These are phyloP conservation scores for Phytophthora citrophthora DNA, from an alignment of 352 stramenopile species.

Conservation along the genomic window DNA sequence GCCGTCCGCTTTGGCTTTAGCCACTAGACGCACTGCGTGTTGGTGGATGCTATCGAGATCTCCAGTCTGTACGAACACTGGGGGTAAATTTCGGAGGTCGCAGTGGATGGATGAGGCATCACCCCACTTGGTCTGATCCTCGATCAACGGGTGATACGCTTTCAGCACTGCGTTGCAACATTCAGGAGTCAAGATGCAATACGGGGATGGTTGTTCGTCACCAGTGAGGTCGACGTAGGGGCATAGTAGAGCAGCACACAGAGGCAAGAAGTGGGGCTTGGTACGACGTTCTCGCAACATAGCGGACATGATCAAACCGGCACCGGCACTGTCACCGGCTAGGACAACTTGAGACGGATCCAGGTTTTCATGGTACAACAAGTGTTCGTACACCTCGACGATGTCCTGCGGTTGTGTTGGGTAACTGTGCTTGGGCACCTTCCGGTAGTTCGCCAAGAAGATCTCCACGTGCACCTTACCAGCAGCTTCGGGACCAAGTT, in stretches of 20 bases:
- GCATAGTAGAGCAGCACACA: constrained; percentile 41
- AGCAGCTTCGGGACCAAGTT: constrained; percentile 5
- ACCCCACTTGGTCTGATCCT: constrained; percentile 38
- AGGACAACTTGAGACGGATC: constrained; percentile 48
- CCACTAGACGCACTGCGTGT: constrained; percentile 37
- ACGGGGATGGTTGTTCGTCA: constrained; percentile 24
- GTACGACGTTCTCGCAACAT: constrained; percentile 42
- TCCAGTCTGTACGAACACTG: constrained; percentile 48
- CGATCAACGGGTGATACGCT: constrained; percentile 29
- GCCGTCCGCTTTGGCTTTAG: constrained; percentile 42
- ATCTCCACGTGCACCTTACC: constrained; percentile 41
- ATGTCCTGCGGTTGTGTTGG: constrained; percentile 45
- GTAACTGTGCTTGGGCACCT: constrained; percentile 53
- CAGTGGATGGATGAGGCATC: constrained; percentile 52
- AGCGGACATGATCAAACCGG: constrained; percentile 46
- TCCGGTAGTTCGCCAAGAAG: constrained; percentile 58
- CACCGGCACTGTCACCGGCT: constrained; percentile 52
- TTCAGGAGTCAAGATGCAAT: constrained; percentile 43
- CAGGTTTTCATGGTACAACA: constrained; percentile 41
- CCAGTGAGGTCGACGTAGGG: constrained; percentile 41
- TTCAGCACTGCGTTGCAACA: constrained; percentile 26
- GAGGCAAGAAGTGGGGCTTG: constrained; percentile 26
- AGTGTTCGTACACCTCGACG: constrained; percentile 49
- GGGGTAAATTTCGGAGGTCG: constrained; percentile 43
- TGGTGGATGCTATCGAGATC: constrained; percentile 42